Percentiles rank a stretch among this genome's conserved stretches.
These are phyloP conservation scores for Pyrus bretschneideri DNA, from an alignment of 306 rosid genomes.

Conservation along the genomic window DNA sequence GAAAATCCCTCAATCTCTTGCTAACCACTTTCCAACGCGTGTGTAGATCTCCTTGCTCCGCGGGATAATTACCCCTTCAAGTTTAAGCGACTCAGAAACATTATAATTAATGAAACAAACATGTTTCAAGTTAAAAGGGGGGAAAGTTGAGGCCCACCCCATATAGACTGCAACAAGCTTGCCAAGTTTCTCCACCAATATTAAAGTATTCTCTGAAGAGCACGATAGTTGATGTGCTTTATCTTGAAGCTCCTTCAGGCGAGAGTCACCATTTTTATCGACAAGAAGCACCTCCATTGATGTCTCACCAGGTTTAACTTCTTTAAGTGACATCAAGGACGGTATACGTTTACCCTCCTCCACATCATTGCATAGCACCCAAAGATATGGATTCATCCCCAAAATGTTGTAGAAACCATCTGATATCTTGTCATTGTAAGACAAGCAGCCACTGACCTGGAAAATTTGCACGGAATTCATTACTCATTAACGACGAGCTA, in stretches of 20 bases:
- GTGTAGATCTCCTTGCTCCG: conserved; percentile 83
- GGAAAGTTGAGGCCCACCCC: conserved; percentile 54
- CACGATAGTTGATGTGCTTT: conserved; percentile 74
- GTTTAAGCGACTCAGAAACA: conserved; percentile 15
- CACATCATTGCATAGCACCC: conserved; percentile 83
- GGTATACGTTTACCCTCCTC: conserved; percentile 66
- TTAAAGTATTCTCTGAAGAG: conserved; percentile 57
- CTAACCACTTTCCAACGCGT: conserved; percentile 79
- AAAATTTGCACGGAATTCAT: neutral
- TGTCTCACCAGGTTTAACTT: conserved; percentile 54
- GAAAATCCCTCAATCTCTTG: conserved; percentile 65
- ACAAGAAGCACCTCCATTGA: conserved; percentile 85
- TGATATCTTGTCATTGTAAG: conserved; percentile 81
- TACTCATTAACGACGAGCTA: neutral
- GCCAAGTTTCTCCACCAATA: conserved; percentile 81
- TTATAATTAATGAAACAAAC: neutral
- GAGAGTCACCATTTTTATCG: conserved; percentile 61
- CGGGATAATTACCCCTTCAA: conserved; percentile 70
- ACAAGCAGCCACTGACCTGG: conserved; percentile 90
- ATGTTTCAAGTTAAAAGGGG: neutral
- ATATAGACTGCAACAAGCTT: conserved; percentile 83
- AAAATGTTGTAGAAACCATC: conserved; percentile 89
- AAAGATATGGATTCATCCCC: conserved; percentile 97
- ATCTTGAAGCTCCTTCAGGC: conserved; percentile 77
- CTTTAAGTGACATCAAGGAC: conserved; percentile 59